Evolutionary conservation across 805 yeast genomes (phyloP).

Genomic region (Jamesozyma lodderae): DNA sequence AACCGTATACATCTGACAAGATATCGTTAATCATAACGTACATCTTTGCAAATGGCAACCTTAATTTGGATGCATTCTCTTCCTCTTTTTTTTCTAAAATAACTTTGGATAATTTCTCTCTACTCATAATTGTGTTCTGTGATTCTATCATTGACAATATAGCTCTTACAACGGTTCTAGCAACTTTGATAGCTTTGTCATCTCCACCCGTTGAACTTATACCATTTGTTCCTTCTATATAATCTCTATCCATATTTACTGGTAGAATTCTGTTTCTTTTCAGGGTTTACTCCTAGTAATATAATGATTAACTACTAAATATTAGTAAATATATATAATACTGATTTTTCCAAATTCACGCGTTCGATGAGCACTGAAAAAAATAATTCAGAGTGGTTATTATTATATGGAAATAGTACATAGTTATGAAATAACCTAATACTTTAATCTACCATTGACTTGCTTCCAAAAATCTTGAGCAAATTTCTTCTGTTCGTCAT

Average conservation of each 20-base stretch:
- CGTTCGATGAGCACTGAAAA: no score
- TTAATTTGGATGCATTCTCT: slow-evolving; percentile 12
- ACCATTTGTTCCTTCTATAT: not conserved
- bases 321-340: no score
- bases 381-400: no score
- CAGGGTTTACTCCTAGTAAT: no score
- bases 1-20: slow-evolving; percentile 23
- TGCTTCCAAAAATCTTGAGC: slow-evolving; percentile 44
- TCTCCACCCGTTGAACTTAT: slow-evolving; percentile 3
- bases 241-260: no score
- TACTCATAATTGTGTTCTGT: slow-evolving; percentile 18
- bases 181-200: slow-evolving; percentile 9
- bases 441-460: slow-evolving; percentile 38
- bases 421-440: slow-evolving; percentile 10
- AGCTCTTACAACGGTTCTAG: slow-evolving; percentile 18
- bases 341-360: no score
- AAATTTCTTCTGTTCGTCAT: slow-evolving; percentile 36
- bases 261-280: no score
- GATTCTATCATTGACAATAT: slow-evolving; percentile 19
- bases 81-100: slow-evolving; percentile 14
- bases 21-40: slow-evolving; percentile 13
- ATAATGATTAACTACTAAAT: no score
- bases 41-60: slow-evolving; percentile 10
- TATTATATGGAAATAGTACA: no score
- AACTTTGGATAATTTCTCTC: slow-evolving; percentile 13